Evolutionary conservation across 257 asterid genomes (phyloP).

Genomic region (Thymus mandschuricus): DNA sequence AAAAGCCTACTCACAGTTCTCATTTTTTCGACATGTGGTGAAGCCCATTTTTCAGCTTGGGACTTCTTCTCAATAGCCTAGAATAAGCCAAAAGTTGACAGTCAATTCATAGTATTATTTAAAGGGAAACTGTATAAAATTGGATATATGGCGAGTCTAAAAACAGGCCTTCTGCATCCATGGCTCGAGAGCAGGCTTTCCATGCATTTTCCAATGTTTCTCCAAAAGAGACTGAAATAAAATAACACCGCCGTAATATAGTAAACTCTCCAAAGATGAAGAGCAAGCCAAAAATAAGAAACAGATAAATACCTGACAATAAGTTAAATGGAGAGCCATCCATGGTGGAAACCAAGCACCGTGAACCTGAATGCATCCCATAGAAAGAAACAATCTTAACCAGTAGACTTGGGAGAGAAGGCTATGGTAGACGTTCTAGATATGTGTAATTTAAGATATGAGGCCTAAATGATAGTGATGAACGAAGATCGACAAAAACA

Average conservation of each 20-base stretch:
- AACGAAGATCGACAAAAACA: neutral
- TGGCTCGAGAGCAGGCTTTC: slow-evolving; percentile 65
- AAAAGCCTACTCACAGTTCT: slow-evolving; percentile 57
- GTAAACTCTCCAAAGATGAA: slow-evolving; percentile 13
- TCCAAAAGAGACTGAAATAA: slow-evolving; percentile 54
- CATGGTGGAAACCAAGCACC: slow-evolving; percentile 96
- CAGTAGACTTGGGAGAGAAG: neutral
- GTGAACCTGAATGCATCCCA: slow-evolving; percentile 53
- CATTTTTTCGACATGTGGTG: slow-evolving; percentile 61
- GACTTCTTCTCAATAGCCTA: slow-evolving; percentile 70
- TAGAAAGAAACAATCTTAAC: slow-evolving; percentile 25
- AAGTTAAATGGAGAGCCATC: slow-evolving; percentile 56
- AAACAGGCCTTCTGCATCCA: slow-evolving; percentile 53
- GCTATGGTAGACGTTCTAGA: slow-evolving; percentile 2
- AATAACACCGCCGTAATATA: slow-evolving; percentile 19
- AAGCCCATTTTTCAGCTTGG: slow-evolving; percentile 69
- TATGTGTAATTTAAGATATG: neutral
- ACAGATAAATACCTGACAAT: slow-evolving; percentile 54
- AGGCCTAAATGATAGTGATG: neutral
- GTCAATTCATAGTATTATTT: neutral
- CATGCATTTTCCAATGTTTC: slow-evolving; percentile 66
- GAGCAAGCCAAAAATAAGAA: neutral
- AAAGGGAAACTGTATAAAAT: neutral
- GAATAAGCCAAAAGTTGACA: slow-evolving; percentile 23
- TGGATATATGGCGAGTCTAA: slow-evolving; percentile 9